Evolutionary conservation across 1,139 yeast species (phyloP).

Genomic region (Geotrichum australiense): DNA sequence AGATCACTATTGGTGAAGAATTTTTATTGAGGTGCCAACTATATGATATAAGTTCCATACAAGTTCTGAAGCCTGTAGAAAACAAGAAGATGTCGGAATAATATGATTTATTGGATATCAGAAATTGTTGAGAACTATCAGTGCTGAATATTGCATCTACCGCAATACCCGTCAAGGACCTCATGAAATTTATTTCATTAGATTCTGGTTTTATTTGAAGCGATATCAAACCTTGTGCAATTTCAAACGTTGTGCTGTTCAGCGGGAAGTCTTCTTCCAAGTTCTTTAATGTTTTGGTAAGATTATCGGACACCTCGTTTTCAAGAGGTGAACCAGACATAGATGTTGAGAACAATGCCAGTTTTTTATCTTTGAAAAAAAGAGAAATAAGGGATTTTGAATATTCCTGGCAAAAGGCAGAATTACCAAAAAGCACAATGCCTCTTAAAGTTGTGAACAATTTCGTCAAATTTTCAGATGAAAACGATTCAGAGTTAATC

Average conservation of each 20-base stretch:
- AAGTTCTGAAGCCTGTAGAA: slow-evolving; percentile 19
- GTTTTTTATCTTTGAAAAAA: too few species aligned
- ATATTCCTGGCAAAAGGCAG: slow-evolving; percentile 21
- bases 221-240: too few species aligned
- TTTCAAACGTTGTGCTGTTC: background rate
- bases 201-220: too few species aligned
- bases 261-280: slow-evolving; percentile 4
- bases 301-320: slow-evolving; percentile 7
- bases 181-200: background rate
- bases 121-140: slow-evolving; percentile 15
- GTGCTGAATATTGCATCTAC: slow-evolving; percentile 3
- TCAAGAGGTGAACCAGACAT: slow-evolving; percentile 10
- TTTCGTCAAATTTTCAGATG: slow-evolving; percentile 15
- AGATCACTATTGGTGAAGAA: too few species aligned
- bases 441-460: slow-evolving; percentile 22
- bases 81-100: slow-evolving; percentile 23
- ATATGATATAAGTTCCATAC: slow-evolving; percentile 16
- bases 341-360: background rate
- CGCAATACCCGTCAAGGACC: slow-evolving; percentile 6
- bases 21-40: slow-evolving; percentile 18
- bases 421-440: slow-evolving; percentile 22
- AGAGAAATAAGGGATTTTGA: slow-evolving; percentile 8
- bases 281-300: slow-evolving; percentile 1
- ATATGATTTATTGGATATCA: slow-evolving; percentile 16
- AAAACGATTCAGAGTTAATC: slow-evolving; percentile 21